phyloP scores from a whole-genome alignment of 257 asterid species.

The Handroanthus guayacan region DNA sequence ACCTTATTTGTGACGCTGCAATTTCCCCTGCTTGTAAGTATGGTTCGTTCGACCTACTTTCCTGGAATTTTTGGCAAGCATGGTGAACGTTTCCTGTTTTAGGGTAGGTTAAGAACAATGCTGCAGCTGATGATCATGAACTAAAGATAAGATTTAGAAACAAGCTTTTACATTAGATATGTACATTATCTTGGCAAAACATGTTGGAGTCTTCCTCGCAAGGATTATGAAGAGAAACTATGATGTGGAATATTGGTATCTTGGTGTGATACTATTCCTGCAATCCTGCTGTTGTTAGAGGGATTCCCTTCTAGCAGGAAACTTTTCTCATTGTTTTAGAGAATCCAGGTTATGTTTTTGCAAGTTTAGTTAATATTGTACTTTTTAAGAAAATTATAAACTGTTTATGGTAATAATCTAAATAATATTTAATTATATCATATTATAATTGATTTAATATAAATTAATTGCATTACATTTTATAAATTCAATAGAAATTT shows the following conservation, averaged over 20 bases:
- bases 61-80: constrained; percentile 40
- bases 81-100: constrained; percentile 27
- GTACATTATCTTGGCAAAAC: neutral
- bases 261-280: no score
- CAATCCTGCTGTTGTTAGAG: no score
- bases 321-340: no score
- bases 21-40: constrained; percentile 44
- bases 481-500: no score
- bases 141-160: neutral
- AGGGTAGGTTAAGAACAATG: neutral
- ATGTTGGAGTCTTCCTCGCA: neutral
- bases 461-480: no score
- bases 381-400: no score
- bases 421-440: no score
- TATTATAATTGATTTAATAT: no score
- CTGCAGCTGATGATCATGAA: neutral
- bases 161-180: neutral
- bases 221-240: neutral
- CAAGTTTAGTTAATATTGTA: no score
- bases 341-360: no score
- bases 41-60: constrained; percentile 42
- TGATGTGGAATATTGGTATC: neutral
- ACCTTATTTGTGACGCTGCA: constrained; percentile 44
- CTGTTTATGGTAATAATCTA: no score
- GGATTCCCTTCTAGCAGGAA: no score